Evolutionary conservation across 2,329 filamentous ascomycete genomes (phyloP).

Genomic region (Sporothrix dimorphospora): DNA sequence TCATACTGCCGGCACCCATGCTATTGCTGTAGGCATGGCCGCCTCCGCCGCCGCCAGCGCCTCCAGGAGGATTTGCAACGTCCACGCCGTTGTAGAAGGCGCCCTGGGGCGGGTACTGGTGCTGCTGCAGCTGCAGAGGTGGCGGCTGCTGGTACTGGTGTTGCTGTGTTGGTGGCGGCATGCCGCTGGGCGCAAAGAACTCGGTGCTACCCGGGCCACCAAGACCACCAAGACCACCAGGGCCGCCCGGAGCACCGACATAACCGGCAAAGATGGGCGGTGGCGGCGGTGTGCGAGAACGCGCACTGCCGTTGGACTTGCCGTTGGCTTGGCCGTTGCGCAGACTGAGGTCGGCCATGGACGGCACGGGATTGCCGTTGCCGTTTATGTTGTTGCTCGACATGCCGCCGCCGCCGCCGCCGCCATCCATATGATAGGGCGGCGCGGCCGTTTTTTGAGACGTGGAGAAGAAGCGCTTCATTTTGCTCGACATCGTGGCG

Average conservation of each 20-base stretch:
- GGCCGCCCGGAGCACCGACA: not conserved
- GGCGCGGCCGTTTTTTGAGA: not conserved
- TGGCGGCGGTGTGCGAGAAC: constrained; percentile 23
- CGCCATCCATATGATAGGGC: not conserved
- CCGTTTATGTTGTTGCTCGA: not conserved
- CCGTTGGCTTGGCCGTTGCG: not conserved
- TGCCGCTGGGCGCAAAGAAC: not conserved
- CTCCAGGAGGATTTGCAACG: not conserved
- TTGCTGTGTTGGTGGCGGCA: not conserved
- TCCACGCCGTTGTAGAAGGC: constrained; percentile 22
- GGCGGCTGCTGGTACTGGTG: not conserved
- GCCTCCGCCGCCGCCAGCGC: not conserved
- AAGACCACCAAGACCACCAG: not conserved
- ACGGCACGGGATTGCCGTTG: not conserved
- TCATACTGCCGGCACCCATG: not conserved
- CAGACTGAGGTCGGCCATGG: constrained; percentile 14
- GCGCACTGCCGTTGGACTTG: not conserved
- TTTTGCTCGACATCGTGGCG: constrained; percentile 19
- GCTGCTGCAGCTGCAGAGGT: not conserved
- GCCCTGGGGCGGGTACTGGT: not conserved
- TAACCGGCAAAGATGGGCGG: constrained; percentile 28
- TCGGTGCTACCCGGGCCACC: not conserved
- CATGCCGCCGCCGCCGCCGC: not conserved
- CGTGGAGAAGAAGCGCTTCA: constrained; percentile 25
- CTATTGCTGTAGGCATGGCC: not conserved